Conservation (phyloP, 352 stramenopile species). For the Blastocystis sp. region DNA sequence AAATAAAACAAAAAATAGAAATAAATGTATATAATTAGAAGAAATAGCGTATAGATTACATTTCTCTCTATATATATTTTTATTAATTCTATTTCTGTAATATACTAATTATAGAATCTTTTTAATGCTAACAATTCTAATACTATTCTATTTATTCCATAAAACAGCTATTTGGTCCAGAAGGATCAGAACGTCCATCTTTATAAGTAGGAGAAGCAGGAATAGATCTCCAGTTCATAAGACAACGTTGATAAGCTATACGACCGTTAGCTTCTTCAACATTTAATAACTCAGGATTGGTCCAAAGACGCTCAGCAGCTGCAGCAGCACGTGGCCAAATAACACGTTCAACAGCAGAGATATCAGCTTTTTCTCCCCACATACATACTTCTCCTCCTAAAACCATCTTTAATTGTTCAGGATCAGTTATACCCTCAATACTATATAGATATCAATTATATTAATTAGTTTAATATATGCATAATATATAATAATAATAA, state of each 20-base stretch:
- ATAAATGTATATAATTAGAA: too few species aligned
- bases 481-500: too few species aligned
- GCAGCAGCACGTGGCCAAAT: constrained; percentile 48
- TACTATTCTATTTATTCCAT: too few species aligned
- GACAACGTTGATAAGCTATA: constrained; percentile 41
- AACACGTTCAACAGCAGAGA: constrained; percentile 44
- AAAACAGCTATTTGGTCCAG: constrained; percentile 26
- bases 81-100: too few species aligned
- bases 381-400: constrained; percentile 48
- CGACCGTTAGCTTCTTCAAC: constrained; percentile 11
- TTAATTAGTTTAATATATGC: too few species aligned
- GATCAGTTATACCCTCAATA: constrained; percentile 40
- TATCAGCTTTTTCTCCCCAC: constrained; percentile 41
- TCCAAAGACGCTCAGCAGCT: constrained; percentile 50
- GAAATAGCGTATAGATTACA: too few species aligned
- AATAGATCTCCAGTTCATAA: constrained; percentile 40
- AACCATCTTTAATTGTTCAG: constrained; percentile 37
- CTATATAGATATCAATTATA: constrained; percentile 20
- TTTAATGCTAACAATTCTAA: too few species aligned
- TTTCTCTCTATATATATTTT: too few species aligned
- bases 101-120: too few species aligned
- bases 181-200: not conserved
- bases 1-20: too few species aligned
- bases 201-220: constrained; percentile 31
- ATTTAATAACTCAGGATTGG: constrained; percentile 18